Conservation (phyloP, 305 asterid genomes). For the Fraxinus baroniana region DNA sequence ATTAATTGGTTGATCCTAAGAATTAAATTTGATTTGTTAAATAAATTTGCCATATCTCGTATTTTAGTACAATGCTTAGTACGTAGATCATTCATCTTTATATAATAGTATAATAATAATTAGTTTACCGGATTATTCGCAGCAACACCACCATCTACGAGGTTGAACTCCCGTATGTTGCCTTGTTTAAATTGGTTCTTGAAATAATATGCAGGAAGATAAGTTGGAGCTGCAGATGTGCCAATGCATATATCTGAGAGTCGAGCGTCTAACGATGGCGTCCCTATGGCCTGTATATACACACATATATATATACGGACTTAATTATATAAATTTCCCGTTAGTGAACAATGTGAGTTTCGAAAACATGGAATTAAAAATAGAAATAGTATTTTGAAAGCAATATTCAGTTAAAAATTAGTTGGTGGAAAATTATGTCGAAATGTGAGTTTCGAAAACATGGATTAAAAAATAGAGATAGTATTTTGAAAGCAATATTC, state of each 20-base stretch:
- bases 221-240: constrained; percentile 29
- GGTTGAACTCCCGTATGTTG: constrained; percentile 20
- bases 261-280: constrained; percentile 27
- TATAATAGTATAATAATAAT: background rate
- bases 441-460: too few relatives aligned
- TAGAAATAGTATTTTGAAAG: too few relatives aligned
- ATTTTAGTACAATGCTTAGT: background rate
- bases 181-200: constrained; percentile 8
- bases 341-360: too few relatives aligned
- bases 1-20: too few relatives aligned
- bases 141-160: constrained; percentile 33
- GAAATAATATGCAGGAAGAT: constrained; percentile 27
- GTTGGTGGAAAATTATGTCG: too few relatives aligned
- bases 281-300: constrained; percentile 27
- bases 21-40: too few relatives aligned
- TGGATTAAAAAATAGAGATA: too few relatives aligned
- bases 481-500: too few relatives aligned
- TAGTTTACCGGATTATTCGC: constrained; percentile 30
- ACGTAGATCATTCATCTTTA: background rate
- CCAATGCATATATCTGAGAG: constrained; percentile 1
- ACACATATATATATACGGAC: background rate
- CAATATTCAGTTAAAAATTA: too few relatives aligned
- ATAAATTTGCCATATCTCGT: too few relatives aligned
- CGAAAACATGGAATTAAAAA: too few relatives aligned
- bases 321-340: background rate